Evolutionary conservation across 805 yeast species (phyloP).

Genomic region (Kuraishia ogatae): DNA sequence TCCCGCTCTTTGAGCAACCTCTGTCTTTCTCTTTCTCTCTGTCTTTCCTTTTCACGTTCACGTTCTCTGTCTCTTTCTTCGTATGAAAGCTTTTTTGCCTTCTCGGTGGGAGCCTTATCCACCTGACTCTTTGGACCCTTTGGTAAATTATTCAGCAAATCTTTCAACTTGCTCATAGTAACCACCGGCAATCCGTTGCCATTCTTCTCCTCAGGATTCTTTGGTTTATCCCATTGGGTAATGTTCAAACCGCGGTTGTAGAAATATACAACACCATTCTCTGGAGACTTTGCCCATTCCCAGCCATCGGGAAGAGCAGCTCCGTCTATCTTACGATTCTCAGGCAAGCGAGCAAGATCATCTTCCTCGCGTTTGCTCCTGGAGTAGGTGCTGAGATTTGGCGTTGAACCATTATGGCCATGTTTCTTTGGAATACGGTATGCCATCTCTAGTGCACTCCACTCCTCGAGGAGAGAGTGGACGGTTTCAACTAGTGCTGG

Average conservation of each 20-base stretch:
- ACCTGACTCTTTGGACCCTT: conserved; percentile 8
- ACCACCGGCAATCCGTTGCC: neutral
- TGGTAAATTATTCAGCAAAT: conserved; percentile 3
- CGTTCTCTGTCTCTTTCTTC: conserved; percentile 10
- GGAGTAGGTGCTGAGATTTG: neutral
- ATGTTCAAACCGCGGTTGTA: conserved; percentile 38
- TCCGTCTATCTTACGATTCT: conserved; percentile 17
- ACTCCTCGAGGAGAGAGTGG: conserved; percentile 42
- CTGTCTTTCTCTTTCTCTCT: conserved; percentile 20
- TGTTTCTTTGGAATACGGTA: conserved; percentile 69
- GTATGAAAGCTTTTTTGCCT: conserved; percentile 3
- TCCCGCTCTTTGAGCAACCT: conserved; percentile 20
- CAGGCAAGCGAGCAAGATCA: conserved; percentile 6
- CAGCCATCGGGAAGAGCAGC: conserved; percentile 52
- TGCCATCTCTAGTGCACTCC: conserved; percentile 76
- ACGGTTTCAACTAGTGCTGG: conserved; percentile 27
- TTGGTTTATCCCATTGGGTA: conserved; percentile 58
- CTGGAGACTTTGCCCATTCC: conserved; percentile 46
- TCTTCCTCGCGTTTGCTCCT: neutral
- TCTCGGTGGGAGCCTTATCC: neutral
- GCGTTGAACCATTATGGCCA: neutral
- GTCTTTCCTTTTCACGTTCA: conserved; percentile 20
- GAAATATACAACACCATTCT: conserved; percentile 39
- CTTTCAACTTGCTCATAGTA: neutral
- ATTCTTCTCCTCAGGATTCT: neutral